These are phyloP conservation scores for Pythium brachiatum DNA, from an alignment of 352 stramenopile genomes.

Conservation along the genomic window DNA sequence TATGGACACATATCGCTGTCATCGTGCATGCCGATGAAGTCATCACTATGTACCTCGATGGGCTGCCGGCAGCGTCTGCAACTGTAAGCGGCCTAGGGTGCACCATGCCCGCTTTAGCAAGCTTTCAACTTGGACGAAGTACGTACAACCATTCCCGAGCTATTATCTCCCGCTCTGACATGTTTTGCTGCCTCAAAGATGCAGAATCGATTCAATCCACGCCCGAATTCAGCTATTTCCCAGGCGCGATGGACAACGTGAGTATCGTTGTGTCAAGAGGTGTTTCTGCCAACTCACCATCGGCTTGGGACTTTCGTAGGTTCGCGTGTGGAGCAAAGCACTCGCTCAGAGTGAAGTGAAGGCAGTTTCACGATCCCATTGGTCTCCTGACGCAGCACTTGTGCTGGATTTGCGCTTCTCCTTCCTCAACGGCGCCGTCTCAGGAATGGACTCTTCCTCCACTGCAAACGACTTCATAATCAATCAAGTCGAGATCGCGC, in stretches of 20 bases:
- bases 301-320: constrained; percentile 11
- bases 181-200: neutral
- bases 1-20: constrained; percentile 48
- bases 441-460: constrained; percentile 28
- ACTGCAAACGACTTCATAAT: constrained; percentile 44
- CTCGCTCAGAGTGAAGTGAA: constrained; percentile 5
- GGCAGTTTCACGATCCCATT: neutral
- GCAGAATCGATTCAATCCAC: constrained; percentile 7
- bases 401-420: constrained; percentile 32
- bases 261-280: no score
- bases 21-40: constrained; percentile 18
- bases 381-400: constrained; percentile 25
- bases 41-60: constrained; percentile 34
- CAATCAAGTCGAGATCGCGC: constrained; percentile 23
- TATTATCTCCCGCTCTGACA: neutral
- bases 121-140: constrained; percentile 51
- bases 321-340: constrained; percentile 20
- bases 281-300: no score
- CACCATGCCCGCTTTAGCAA: constrained; percentile 14
- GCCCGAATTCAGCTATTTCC: constrained; percentile 27
- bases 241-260: constrained; percentile 51
- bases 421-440: constrained; percentile 18
- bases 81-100: constrained; percentile 28
- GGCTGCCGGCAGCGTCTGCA: constrained; percentile 21
- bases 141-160: neutral